Percentiles rank a stretch among this genome's conserved stretches.
Evolutionary conservation across 208 protist genomes (phyloP).

Genomic region (Leishmania martiniquensis): DNA sequence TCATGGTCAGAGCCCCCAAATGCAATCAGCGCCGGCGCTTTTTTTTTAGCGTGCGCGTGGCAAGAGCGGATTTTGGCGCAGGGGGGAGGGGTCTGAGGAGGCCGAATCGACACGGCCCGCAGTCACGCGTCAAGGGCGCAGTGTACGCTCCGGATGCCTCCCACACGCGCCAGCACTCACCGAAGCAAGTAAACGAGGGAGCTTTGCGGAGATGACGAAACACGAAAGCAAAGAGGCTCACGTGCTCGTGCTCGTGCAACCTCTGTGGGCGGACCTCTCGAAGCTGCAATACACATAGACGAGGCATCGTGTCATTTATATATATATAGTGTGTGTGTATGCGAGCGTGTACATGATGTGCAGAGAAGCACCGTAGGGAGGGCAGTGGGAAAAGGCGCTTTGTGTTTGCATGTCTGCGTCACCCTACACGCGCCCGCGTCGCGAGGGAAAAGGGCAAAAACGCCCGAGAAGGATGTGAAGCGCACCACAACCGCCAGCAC

Average conservation of each 20-base stretch:
- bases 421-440: background rate
- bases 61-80: no score
- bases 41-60: no score
- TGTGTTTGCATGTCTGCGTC: no score
- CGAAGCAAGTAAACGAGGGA: no score
- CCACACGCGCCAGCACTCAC: background rate
- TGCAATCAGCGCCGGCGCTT: no score
- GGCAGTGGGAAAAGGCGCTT: background rate
- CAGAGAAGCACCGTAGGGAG: background rate
- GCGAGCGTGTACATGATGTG: no score
- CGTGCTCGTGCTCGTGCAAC: background rate
- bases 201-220: background rate
- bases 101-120: background rate
- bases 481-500: no score
- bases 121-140: background rate
- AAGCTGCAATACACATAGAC: background rate
- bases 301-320: background rate
- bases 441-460: background rate
- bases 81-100: no score
- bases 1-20: slow-evolving; percentile 61
- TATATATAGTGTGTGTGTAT: background rate
- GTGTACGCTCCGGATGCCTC: background rate
- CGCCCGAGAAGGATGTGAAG: background rate
- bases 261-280: background rate
- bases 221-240: background rate